Conservation (phyloP, 208 protist species). For the Phytomonas francai region DNA sequence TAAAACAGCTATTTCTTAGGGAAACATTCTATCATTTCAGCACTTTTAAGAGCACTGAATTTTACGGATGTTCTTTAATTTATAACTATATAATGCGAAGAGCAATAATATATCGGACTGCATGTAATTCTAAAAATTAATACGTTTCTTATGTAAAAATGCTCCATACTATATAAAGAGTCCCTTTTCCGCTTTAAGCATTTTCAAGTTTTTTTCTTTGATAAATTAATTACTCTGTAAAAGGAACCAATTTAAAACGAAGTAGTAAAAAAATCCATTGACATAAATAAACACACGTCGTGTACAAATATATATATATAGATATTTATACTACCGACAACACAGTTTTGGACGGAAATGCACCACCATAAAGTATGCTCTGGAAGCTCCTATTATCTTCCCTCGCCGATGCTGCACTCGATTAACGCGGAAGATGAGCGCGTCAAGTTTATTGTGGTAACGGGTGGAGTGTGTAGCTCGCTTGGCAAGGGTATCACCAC, state of each 20-base stretch:
- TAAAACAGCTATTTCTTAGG: no score
- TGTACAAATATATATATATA: no score
- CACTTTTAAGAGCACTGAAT: no score
- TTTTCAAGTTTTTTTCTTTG: slow-evolving; percentile 3
- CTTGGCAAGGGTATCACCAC: slow-evolving; percentile 96
- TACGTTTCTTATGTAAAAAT: no score
- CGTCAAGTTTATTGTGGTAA: slow-evolving; percentile 95
- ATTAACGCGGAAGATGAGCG: slow-evolving; percentile 24
- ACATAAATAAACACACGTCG: not conserved
- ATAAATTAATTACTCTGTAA: not conserved
- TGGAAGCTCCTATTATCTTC: slow-evolving; percentile 70
- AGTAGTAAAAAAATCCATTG: slow-evolving; percentile 7
- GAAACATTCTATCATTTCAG: no score
- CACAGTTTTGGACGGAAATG: slow-evolving; percentile 14
- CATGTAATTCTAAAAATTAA: no score
- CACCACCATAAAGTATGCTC: slow-evolving; percentile 36
- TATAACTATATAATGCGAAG: not conserved
- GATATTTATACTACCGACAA: not conserved
- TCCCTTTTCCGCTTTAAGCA: not conserved
- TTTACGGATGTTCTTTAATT: slow-evolving; percentile 3
- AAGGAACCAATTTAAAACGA: not conserved
- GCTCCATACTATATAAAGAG: not conserved
- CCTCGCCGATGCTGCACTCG: slow-evolving; percentile 59
- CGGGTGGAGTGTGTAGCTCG: slow-evolving; percentile 97
- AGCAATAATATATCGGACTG: no score